Conservation (phyloP, 805 yeast species). For the Spathaspora boniae region DNA sequence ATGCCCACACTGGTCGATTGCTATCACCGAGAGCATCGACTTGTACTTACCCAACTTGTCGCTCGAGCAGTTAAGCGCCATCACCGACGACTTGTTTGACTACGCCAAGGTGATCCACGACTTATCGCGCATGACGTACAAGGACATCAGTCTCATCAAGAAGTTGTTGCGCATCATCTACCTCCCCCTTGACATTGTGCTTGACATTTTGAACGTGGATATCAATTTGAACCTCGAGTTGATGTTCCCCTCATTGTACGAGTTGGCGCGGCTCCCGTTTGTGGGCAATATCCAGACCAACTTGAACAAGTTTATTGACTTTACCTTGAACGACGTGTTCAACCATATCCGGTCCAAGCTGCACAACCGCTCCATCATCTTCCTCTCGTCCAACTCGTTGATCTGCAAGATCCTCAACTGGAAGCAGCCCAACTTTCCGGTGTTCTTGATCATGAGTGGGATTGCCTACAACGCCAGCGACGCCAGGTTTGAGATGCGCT, state of each 20-base stretch:
- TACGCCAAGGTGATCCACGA: slow-evolving; percentile 38
- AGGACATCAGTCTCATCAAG: slow-evolving; percentile 39
- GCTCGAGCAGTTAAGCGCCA: slow-evolving; percentile 40
- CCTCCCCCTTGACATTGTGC: slow-evolving; percentile 57
- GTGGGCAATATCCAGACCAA: slow-evolving; percentile 43
- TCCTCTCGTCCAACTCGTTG: slow-evolving; percentile 80
- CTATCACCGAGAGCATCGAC: slow-evolving; percentile 47
- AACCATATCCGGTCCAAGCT: slow-evolving; percentile 60
- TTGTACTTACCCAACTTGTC: slow-evolving; percentile 61
- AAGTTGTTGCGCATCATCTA: slow-evolving; percentile 45
- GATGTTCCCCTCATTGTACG: slow-evolving; percentile 63
- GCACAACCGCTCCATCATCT: slow-evolving; percentile 62
- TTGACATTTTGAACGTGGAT: slow-evolving; percentile 51
- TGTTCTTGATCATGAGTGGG: slow-evolving; percentile 79
- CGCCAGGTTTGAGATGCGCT: slow-evolving; percentile 34
- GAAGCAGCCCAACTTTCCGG: slow-evolving; percentile 99
- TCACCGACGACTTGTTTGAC: slow-evolving; percentile 38
- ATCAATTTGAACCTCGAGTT: slow-evolving; percentile 73
- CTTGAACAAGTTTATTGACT: slow-evolving; percentile 74
- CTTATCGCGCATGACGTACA: slow-evolving; percentile 31
- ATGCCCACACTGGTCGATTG: slow-evolving; percentile 62
- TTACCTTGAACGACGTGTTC: slow-evolving; percentile 66
- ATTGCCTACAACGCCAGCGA: slow-evolving; percentile 32
- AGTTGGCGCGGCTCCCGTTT: slow-evolving; percentile 37
- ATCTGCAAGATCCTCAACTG: slow-evolving; percentile 94